Base-by-base conservation (phyloP, 2,329 filamentous ascomycete species). In the Dichotomopilus funicola region DNA sequence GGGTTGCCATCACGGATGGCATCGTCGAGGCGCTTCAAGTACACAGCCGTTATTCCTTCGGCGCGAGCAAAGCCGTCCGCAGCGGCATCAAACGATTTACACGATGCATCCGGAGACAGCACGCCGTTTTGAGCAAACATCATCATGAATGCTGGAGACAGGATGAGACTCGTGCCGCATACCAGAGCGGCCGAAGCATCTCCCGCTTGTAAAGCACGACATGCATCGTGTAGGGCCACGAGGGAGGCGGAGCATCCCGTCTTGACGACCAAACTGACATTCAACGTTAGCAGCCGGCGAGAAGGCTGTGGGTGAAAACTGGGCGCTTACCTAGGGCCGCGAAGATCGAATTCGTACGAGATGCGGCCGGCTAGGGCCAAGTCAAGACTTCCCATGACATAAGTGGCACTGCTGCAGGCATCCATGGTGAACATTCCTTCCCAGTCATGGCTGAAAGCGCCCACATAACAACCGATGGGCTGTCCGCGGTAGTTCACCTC, bases 51-150 rank as follows among this genome's bases (percentile, higher is more conserved):
- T 11, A 58, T 47, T 9, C 79, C 79, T 50, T 84, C 81, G 8
- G 76, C 77, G 70, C 77, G 68, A 0, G 69, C 75, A 61, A 79
- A 82, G 0, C 78, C 79, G 55, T 74, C 69, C 1, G 73, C 78
- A 27, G 63, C 62, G 1, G 62, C 59, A 9, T 53, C 49, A 37
- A 58, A 58, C 1, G 50, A 49, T 2, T 52, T 38, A 27, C 52
- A 55, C 1, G 35, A 43, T 6, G 33, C 38, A 4, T 52, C 49
- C 1, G 52, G 56, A 8, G 49, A 52, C n/a, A 53, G 19, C 7
- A 55, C 27, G 2, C 40, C 49, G 27, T 34, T 19, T 9, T 49
- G 38, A 31, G 13, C n/a, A 6, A 55, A 19, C 1, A 33, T 12
- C 7, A 50, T n/a, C 5, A 40, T 43, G 2, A 31, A 47, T 5